phyloP scores from a whole-genome alignment of 805 yeast genomes.

The Lachancea meyersii region DNA sequence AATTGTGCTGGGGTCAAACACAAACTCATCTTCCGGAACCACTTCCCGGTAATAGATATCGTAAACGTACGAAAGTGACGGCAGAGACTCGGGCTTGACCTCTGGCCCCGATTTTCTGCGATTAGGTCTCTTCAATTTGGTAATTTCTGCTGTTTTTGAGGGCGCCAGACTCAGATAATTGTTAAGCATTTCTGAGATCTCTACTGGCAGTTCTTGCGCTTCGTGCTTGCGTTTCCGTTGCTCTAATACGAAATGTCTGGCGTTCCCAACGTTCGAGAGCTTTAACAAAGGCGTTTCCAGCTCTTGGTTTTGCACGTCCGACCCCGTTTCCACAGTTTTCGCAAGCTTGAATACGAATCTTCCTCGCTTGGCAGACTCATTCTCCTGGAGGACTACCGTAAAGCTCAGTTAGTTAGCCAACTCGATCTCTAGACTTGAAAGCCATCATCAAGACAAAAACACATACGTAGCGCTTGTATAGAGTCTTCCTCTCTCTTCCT shows the following conservation, averaged over 20 bases:
- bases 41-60: slow-evolving; percentile 75
- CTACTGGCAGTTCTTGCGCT: slow-evolving; percentile 44
- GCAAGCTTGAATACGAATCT: slow-evolving; percentile 42
- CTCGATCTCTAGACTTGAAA: background rate
- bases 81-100: slow-evolving; percentile 16
- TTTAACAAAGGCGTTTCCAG: slow-evolving; percentile 25
- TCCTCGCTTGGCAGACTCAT: slow-evolving; percentile 32
- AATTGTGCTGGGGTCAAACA: slow-evolving; percentile 29
- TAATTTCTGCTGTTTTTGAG: background rate
- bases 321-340: slow-evolving; percentile 38
- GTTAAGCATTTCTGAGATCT: slow-evolving; percentile 68
- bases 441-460: background rate
- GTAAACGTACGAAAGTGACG: slow-evolving; percentile 70
- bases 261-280: slow-evolving; percentile 17
- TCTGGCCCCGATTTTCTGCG: slow-evolving; percentile 21
- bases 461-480: slow-evolving; percentile 60
- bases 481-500: slow-evolving; percentile 86
- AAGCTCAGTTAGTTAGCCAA: background rate
- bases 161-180: slow-evolving; percentile 42
- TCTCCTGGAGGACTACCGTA: slow-evolving; percentile 20
- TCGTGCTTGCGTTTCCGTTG: slow-evolving; percentile 25
- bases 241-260: slow-evolving; percentile 28
- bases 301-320: slow-evolving; percentile 25
- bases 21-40: slow-evolving; percentile 49
- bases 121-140: slow-evolving; percentile 7